A percentile compares a stretch with the other conserved stretches of the same genome.
phyloP scores from a whole-genome alignment of 441 rosid genomes.

The Capsella rubella region DNA sequence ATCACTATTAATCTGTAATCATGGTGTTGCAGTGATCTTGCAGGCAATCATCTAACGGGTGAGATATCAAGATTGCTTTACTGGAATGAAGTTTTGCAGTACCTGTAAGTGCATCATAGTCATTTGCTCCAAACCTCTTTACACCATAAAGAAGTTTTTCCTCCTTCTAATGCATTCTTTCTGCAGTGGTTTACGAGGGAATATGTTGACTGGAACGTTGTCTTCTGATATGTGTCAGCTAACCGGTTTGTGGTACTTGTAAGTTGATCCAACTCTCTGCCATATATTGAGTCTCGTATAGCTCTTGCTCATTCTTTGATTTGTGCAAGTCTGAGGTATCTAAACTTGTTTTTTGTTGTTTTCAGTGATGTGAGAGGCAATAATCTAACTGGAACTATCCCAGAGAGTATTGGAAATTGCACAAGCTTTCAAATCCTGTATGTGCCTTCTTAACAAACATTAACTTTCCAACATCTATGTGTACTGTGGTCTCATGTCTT shows the following conservation, averaged over 20 bases:
- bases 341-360: not conserved
- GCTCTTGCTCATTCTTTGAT: not conserved
- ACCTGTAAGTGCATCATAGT: slow-evolving; percentile 63
- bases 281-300: not conserved
- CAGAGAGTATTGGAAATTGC: slow-evolving; percentile 89
- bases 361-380: slow-evolving; percentile 94
- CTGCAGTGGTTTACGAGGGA: slow-evolving; percentile 84
- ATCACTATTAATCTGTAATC: not conserved
- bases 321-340: not conserved
- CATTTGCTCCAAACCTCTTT: not conserved
- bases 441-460: slow-evolving; percentile 19
- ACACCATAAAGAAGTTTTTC: not conserved
- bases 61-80: slow-evolving; percentile 91
- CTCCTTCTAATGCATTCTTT: slow-evolving; percentile 1
- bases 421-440: slow-evolving; percentile 94
- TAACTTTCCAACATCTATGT: not conserved
- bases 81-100: slow-evolving; percentile 96
- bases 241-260: slow-evolving; percentile 97
- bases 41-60: slow-evolving; percentile 79
- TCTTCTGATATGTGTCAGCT: slow-evolving; percentile 95
- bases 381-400: slow-evolving; percentile 79
- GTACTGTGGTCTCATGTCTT: not conserved
- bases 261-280: slow-evolving; percentile 45
- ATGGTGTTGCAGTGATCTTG: slow-evolving; percentile 69
- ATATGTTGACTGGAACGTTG: slow-evolving; percentile 74